These are phyloP conservation scores for Dothiorella sarmentorum DNA, from an alignment of 2,329 filamentous ascomycete genomes.

Conservation along the genomic window DNA sequence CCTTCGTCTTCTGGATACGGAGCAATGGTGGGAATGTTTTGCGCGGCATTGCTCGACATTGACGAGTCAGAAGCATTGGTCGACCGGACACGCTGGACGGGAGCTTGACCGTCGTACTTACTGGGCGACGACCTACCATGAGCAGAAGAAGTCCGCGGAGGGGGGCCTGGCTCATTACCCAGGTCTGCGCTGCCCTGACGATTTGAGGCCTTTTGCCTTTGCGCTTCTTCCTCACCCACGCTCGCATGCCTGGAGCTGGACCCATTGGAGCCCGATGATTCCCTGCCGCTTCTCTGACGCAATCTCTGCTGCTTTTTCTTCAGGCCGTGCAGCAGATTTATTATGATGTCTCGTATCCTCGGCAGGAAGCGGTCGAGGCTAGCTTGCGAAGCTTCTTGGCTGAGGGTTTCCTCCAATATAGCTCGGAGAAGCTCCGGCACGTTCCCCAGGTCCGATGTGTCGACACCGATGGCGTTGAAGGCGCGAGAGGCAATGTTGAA, in stretches of 20 bases:
- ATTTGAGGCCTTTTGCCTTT: constrained; percentile 32
- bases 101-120: constrained; percentile 40
- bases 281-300: constrained; percentile 53
- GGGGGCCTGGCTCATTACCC: constrained; percentile 38
- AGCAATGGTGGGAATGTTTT: constrained; percentile 70
- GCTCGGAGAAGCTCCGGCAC: constrained; percentile 86
- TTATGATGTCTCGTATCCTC: constrained; percentile 95
- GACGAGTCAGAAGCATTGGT: constrained; percentile 49
- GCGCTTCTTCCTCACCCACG: constrained; percentile 28
- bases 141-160: constrained; percentile 46
- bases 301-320: constrained; percentile 96
- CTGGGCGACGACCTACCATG: constrained; percentile 44
- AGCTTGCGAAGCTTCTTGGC: constrained; percentile 90
- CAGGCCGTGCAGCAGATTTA: constrained; percentile 89
- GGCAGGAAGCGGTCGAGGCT: constrained; percentile 93
- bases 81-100: constrained; percentile 31
- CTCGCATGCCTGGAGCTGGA: constrained; percentile 39
- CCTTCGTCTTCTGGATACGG: constrained; percentile 65
- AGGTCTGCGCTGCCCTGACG: constrained; percentile 42
- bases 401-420: constrained; percentile 92
- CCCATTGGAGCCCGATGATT: constrained; percentile 41
- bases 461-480: constrained; percentile 94
- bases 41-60: constrained; percentile 70
- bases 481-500: constrained; percentile 98
- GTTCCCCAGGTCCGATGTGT: constrained; percentile 89